Evolutionary conservation across 2,329 filamentous ascomycete genomes (phyloP), one percentile per base, ranked within the genome.

Genomic region (Fusarium secorum): DNA sequence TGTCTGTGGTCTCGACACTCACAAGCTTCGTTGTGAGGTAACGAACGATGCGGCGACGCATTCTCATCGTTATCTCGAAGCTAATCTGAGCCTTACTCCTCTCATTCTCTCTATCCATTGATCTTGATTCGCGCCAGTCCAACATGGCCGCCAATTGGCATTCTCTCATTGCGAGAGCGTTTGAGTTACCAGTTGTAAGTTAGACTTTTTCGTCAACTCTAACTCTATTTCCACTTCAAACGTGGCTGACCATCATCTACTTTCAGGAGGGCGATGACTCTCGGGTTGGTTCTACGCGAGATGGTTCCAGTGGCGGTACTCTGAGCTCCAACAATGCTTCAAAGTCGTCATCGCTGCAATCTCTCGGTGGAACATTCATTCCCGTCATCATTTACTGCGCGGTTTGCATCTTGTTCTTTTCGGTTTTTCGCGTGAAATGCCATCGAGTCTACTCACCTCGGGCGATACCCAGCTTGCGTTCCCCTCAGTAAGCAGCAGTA

Each of bases 401-500:
- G 42, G 69, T 88, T 20, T 89, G 87, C 65, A 59, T 88, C 38
- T 36, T 82, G 66, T 78, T 86, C 57, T 90, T 90, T 72, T 71
- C 85, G 54, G 46, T 82, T 14, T 74, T 87, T 48, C 84, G 88
- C 18, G 81, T 80, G n/a, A 83, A 80, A 54, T 82, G 80, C 51
- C 80, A 79, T 33, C 84, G 87, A 35, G 86, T 89, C 17, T 90
- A 90, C 76, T 80, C 86, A 1, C 87, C 88, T 6, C 82, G 88
- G 59, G 82, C 84, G 2, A 80, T 88, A 42, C 74, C 85, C 5
- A 81, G 83, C 20, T 76, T 90, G 66, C 83, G 84, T 18, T 79
- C 85, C 9, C 79, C 81, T 55, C 74, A 81, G 81, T 82, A 77
- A 65, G 80, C 7, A 20, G 9, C 39, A 38, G 30, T 44, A 60